Conservation (phyloP, 306 rosid genomes). For the Betula pendula region DNA sequence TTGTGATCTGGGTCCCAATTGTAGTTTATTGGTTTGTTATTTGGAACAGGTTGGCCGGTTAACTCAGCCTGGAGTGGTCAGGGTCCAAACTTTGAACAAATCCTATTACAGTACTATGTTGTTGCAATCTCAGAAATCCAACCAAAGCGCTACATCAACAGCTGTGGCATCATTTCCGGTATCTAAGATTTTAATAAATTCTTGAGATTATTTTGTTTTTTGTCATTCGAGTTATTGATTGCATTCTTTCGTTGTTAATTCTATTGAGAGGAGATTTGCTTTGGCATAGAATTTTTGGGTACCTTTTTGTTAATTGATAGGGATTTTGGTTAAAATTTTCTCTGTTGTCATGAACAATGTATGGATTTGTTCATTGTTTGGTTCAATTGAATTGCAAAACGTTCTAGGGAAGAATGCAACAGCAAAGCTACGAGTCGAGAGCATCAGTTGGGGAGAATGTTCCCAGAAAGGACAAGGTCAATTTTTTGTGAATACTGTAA, state of each 20-base stretch:
- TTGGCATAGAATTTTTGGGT: too few species aligned
- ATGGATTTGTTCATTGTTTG: neutral
- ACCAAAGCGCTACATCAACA: constrained; percentile 11
- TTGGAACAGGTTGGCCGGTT: constrained; percentile 27
- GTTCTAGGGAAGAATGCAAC: constrained; percentile 35
- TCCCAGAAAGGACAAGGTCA: constrained; percentile 39
- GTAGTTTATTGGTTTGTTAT: neutral
- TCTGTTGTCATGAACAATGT: neutral
- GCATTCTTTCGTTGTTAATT: neutral
- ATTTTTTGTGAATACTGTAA: constrained; percentile 46
- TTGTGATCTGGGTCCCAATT: neutral
- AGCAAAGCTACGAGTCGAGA: constrained; percentile 26
- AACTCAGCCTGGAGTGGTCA: constrained; percentile 24
- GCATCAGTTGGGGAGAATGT: constrained; percentile 44
- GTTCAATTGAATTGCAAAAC: neutral
- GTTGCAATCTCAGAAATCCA: constrained; percentile 21
- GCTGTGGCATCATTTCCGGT: constrained; percentile 24
- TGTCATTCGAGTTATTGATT: neutral
- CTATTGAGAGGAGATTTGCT: neutral
- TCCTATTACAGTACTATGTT: constrained; percentile 18
- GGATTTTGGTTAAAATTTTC: neutral
- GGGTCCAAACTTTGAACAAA: constrained; percentile 18
- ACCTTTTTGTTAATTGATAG: neutral
- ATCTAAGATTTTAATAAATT: neutral
- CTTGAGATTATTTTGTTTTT: neutral